Evolutionary conservation across 768 basidiomycete species (phyloP).

Genomic region (Ephemerocybe angulata): DNA sequence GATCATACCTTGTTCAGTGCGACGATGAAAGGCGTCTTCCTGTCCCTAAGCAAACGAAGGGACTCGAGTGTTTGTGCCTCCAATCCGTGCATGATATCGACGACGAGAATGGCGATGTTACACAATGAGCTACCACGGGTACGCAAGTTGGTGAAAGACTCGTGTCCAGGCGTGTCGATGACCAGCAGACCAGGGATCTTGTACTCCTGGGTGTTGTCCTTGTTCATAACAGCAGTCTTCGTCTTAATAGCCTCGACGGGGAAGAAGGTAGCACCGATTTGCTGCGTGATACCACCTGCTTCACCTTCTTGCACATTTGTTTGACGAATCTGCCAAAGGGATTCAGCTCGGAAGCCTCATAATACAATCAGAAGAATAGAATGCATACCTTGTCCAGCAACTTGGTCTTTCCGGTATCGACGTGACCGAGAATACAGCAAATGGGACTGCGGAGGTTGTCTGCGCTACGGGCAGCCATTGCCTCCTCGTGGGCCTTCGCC

Average conservation of each 20-base stretch:
- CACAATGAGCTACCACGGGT: conserved; percentile 94
- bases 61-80: conserved; percentile 99
- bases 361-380: conserved; percentile 2
- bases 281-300: conserved; percentile 99
- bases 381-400: conserved; percentile 83
- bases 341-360: background rate
- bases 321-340: conserved; percentile 79
- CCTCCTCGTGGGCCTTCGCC: conserved; percentile 77
- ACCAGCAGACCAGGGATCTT: conserved; percentile 94
- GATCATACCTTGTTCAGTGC: conserved; percentile 85
- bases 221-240: conserved; percentile 94
- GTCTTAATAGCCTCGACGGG: conserved; percentile 90
- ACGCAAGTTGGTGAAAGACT: conserved; percentile 96
- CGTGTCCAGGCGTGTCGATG: conserved; percentile 99
- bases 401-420: conserved; percentile 99
- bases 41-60: conserved; percentile 82
- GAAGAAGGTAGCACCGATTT: conserved; percentile 99
- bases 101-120: conserved; percentile 98
- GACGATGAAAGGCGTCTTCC: conserved; percentile 98
- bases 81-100: conserved; percentile 99
- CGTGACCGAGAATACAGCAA: conserved; percentile 98
- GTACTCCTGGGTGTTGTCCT: conserved; percentile 83
- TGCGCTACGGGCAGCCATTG: conserved; percentile 80
- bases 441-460: conserved; percentile 94
- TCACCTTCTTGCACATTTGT: conserved; percentile 99